Conservation (phyloP, 1,284 basidiomycete species). For the Puccinia hordei region DNA sequence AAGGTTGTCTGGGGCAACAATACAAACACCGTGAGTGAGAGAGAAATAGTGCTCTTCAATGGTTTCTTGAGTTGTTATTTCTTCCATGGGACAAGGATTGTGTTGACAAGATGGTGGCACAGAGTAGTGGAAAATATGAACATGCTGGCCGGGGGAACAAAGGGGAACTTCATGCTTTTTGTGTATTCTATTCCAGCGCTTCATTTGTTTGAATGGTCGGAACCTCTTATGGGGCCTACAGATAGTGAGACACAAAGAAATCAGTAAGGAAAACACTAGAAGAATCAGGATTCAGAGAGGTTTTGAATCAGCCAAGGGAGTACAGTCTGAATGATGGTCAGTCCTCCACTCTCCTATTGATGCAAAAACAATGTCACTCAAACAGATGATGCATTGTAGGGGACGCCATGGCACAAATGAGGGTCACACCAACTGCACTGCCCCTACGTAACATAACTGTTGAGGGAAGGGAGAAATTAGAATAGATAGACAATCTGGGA, state of each 20-base stretch:
- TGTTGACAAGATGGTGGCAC: too few species aligned
- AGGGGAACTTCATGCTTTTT: too few species aligned
- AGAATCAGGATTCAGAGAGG: too few species aligned
- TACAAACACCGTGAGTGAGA: background rate
- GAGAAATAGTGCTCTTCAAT: background rate
- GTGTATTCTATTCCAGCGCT: too few species aligned
- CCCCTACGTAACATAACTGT: background rate
- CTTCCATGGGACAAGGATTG: background rate
- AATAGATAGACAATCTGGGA: too few species aligned
- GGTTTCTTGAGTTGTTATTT: background rate
- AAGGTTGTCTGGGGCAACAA: background rate
- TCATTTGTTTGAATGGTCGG: too few species aligned
- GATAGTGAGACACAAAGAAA: too few species aligned
- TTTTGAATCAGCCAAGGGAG: background rate
- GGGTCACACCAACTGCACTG: conserved; percentile 14
- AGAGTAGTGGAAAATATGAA: too few species aligned
- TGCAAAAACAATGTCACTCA: background rate
- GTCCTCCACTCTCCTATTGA: background rate
- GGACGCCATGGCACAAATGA: background rate
- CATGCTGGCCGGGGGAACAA: too few species aligned
- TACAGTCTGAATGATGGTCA: background rate
- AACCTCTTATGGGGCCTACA: too few species aligned
- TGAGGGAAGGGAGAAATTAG: too few species aligned
- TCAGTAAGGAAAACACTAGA: too few species aligned
- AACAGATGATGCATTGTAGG: background rate